Evolutionary conservation across 2,329 filamentous ascomycete species (phyloP).

Genomic region (Gremmenia infestans): DNA sequence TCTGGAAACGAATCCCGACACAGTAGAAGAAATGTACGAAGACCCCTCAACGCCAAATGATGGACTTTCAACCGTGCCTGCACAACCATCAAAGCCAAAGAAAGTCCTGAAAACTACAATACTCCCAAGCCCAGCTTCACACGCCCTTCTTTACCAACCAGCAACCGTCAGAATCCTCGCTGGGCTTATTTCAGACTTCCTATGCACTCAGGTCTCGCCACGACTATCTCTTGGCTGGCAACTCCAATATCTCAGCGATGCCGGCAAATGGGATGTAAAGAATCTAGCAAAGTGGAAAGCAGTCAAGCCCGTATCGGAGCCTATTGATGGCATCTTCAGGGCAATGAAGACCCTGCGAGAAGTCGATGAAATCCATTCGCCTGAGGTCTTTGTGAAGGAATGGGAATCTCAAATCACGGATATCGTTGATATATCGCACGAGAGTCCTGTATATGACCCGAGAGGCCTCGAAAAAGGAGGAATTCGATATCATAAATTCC

Average conservation of each 20-base stretch:
- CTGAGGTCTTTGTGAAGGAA: constrained; percentile 61
- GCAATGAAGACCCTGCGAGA: constrained; percentile 92
- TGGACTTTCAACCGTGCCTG: constrained; percentile 38
- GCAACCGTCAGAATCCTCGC: constrained; percentile 70
- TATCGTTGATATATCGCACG: constrained; percentile 87
- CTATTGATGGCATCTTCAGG: constrained; percentile 75
- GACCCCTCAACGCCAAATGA: constrained; percentile 45
- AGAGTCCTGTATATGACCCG: constrained; percentile 84
- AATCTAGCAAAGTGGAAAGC: constrained; percentile 89
- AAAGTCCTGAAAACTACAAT: constrained; percentile 62
- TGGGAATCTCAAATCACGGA: constrained; percentile 67
- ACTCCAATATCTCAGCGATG: constrained; percentile 77
- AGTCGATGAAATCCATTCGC: constrained; percentile 78
- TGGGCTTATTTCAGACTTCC: constrained; percentile 77
- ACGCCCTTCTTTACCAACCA: constrained; percentile 79
- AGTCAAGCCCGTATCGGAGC: constrained; percentile 69
- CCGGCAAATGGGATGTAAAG: constrained; percentile 97
- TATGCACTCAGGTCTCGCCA: constrained; percentile 67
- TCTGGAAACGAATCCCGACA: constrained; percentile 25
- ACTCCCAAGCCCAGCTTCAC: constrained; percentile 72
- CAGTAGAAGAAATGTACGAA: constrained; percentile 36
- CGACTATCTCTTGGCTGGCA: constrained; percentile 86
- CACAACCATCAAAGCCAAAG: constrained; percentile 43
- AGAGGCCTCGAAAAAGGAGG: constrained; percentile 60
- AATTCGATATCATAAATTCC: constrained; percentile 77